phyloP scores from a whole-genome alignment of 2,329 filamentous ascomycete species.

The Penicillium brevicompactum region DNA sequence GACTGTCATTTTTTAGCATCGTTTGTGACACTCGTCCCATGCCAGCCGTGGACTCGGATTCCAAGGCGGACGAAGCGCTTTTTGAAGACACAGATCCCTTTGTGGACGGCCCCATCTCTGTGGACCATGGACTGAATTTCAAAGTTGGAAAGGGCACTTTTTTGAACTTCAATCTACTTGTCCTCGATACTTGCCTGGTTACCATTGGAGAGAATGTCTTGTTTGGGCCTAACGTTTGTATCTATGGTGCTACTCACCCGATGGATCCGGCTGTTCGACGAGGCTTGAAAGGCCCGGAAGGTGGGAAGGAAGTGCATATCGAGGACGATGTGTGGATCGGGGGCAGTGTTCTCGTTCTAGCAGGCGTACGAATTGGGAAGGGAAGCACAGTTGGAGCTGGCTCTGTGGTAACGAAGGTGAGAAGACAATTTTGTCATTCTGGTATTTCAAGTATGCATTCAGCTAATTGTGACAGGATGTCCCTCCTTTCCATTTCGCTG shows the following conservation, averaged over 20 bases:
- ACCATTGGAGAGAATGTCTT: constrained; percentile 56
- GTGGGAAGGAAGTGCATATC: constrained; percentile 51
- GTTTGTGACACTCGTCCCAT: constrained; percentile 26
- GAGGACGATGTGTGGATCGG: constrained; percentile 54
- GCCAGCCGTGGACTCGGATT: constrained; percentile 20
- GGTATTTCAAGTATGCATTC: not conserved
- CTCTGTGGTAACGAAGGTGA: constrained; percentile 43
- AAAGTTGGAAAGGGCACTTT: constrained; percentile 53
- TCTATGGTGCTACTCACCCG: constrained; percentile 57
- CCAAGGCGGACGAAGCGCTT: constrained; percentile 23
- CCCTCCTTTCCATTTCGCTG: constrained; percentile 30
- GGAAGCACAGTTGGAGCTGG: constrained; percentile 46
- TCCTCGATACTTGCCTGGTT: constrained; percentile 56
- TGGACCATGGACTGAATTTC: constrained; percentile 70
- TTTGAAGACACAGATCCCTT: constrained; percentile 46
- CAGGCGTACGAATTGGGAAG: constrained; percentile 45
- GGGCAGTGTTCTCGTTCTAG: constrained; percentile 48
- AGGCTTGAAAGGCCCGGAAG: constrained; percentile 50
- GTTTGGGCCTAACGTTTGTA: constrained; percentile 55
- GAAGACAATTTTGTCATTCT: not conserved
- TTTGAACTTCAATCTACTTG: constrained; percentile 59
- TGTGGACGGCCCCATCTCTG: constrained; percentile 63
- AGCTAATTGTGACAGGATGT: constrained; percentile 22
- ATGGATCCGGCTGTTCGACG: constrained; percentile 51
- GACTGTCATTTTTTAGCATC: constrained; percentile 18